Evolutionary conservation across 1,139 yeast species (phyloP).

Genomic region (Yamadazyma conglobata): DNA sequence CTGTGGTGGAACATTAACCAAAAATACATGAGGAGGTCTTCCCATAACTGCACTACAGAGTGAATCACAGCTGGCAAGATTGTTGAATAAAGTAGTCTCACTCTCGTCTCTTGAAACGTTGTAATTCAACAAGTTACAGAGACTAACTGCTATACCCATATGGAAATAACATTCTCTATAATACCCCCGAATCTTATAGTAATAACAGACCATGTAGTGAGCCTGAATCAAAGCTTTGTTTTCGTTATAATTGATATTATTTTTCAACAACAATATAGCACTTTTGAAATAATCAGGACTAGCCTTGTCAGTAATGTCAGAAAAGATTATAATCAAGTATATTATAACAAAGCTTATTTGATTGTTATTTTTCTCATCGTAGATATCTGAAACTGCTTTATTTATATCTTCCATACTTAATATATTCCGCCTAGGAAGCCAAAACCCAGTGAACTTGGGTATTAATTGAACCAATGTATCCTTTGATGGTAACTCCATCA

Average conservation of each 20-base stretch:
- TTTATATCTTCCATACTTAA: background rate
- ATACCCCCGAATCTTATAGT: constrained; percentile 35
- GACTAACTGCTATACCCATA: constrained; percentile 24
- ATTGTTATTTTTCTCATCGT: constrained; percentile 2
- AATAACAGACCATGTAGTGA: constrained; percentile 34
- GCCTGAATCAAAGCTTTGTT: constrained; percentile 24
- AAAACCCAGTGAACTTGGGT: no score
- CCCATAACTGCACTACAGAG: constrained; percentile 8
- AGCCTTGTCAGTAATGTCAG: background rate
- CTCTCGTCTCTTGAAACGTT: constrained; percentile 9
- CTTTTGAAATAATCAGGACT: constrained; percentile 7
- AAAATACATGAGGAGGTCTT: constrained; percentile 7
- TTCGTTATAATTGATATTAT: background rate
- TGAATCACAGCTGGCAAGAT: constrained; percentile 7
- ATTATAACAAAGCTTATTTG: constrained; percentile 11
- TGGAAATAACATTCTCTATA: constrained; percentile 40
- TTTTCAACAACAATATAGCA: constrained; percentile 2
- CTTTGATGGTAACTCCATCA: constrained; percentile 1
- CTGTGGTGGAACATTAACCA: no score
- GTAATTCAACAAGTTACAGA: constrained; percentile 25
- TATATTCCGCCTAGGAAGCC: no score
- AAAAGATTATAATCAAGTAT: constrained; percentile 7
- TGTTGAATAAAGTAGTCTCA: background rate
- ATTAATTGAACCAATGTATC: background rate
- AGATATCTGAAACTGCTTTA: background rate